Percentiles rank a stretch among this genome's conserved stretches.
These are phyloP conservation scores for Prototheca cutis DNA, from an alignment of 163 green algal species.

Conservation along the genomic window DNA sequence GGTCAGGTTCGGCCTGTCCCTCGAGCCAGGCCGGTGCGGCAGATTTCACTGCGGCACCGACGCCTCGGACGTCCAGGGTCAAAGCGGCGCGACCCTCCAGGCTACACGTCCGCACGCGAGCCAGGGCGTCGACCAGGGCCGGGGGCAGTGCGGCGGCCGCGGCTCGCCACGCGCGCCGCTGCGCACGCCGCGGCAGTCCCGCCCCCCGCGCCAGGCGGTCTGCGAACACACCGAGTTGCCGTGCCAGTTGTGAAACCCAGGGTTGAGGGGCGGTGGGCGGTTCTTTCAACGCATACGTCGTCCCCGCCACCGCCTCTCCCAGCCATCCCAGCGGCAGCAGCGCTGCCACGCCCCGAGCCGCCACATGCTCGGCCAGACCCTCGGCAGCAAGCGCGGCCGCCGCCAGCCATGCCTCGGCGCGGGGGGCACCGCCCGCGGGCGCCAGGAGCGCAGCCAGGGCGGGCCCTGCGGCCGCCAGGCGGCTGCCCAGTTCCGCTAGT, in stretches of 20 bases:
- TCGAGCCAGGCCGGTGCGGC: background rate
- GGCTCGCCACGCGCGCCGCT: constrained; percentile 14
- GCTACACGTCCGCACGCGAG: constrained; percentile 27
- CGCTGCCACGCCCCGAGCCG: constrained; percentile 24
- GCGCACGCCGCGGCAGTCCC: constrained; percentile 13
- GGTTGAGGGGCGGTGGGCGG: constrained; percentile 24
- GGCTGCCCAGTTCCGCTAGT: constrained; percentile 19
- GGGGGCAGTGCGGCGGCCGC: constrained; percentile 8
- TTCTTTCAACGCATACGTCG: constrained; percentile 32
- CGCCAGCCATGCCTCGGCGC: no score
- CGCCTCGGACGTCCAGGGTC: constrained; percentile 32
- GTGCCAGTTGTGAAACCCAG: constrained; percentile 32
- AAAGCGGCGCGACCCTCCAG: constrained; percentile 42
- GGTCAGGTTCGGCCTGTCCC: background rate
- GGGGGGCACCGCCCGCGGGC: constrained; percentile 12
- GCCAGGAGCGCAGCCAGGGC: constrained; percentile 17
- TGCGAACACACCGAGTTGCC: constrained; percentile 19
- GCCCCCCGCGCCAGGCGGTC: constrained; percentile 3
- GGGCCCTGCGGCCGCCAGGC: constrained; percentile 17
- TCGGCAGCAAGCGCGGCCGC: constrained; percentile 26
- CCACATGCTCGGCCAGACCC: constrained; percentile 19
- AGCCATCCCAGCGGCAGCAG: constrained; percentile 41
- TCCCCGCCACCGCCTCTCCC: constrained; percentile 26
- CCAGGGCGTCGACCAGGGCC: constrained; percentile 32
- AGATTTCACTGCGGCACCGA: constrained; percentile 10